phyloP scores from a whole-genome alignment of 139 green algal species.

The Ettlia oleoabundans region DNA sequence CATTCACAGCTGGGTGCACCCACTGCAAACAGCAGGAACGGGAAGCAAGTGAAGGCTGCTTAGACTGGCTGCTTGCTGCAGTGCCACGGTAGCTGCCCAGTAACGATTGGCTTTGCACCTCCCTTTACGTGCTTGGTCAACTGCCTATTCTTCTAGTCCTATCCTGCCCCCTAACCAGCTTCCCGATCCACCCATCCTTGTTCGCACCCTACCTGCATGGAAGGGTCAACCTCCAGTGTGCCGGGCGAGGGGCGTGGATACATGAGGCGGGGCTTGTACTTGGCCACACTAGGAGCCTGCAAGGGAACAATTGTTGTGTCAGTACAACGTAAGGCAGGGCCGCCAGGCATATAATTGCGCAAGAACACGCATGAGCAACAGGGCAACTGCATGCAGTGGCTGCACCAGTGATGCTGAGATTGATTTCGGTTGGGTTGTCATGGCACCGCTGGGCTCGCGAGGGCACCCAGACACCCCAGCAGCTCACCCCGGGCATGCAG shows the following conservation, averaged over 20 bases:
- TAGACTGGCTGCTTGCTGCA: not conserved
- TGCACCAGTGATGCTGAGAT: not conserved
- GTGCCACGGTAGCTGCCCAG: no score
- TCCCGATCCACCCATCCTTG: no score
- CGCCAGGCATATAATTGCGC: no score
- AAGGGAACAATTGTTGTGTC: no score
- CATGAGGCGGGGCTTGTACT: slow-evolving; percentile 31
- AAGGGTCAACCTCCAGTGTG: slow-evolving; percentile 54
- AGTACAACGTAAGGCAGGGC: no score
- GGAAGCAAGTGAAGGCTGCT: slow-evolving; percentile 37
- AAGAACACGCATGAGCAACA: no score
- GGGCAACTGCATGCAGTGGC: not conserved
- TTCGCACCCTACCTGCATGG: slow-evolving; percentile 41
- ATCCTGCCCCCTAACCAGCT: no score
- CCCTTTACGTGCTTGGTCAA: no score
- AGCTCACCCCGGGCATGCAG: slow-evolving; percentile 24
- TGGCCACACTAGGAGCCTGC: slow-evolving; percentile 13
- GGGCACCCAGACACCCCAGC: not conserved
- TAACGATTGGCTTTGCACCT: no score
- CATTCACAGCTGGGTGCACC: slow-evolving; percentile 22
- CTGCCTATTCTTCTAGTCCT: no score
- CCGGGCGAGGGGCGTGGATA: slow-evolving; percentile 39
- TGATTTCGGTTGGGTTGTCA: not conserved
- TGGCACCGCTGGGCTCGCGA: not conserved
- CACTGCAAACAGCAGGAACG: slow-evolving; percentile 40